These are phyloP conservation scores for Grigorovia yakushimaensis DNA, from an alignment of 805 yeast species.

Conservation along the genomic window DNA sequence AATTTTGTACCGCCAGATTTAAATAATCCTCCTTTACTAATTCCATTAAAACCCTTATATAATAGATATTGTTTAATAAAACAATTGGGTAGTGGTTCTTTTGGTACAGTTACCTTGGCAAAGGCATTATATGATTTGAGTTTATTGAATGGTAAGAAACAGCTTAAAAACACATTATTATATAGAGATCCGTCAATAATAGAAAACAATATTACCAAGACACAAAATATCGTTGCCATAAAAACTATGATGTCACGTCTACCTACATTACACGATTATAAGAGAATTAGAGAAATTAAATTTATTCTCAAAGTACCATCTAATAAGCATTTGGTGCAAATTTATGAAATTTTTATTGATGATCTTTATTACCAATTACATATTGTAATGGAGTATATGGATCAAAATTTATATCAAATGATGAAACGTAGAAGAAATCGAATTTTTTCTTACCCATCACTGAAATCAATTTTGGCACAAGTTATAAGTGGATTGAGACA, in stretches of 20 bases:
- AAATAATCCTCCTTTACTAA: conserved; percentile 30
- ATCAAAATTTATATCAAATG: conserved; percentile 68
- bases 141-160: neutral
- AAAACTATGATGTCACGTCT: conserved; percentile 62
- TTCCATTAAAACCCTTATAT: conserved; percentile 36
- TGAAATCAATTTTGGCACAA: conserved; percentile 63
- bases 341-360: conserved; percentile 75
- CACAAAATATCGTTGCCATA: conserved; percentile 54
- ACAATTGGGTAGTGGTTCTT: conserved; percentile 62
- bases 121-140: conserved; percentile 31
- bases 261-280: conserved; percentile 43
- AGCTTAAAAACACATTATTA: conserved; percentile 37
- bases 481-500: conserved; percentile 69
- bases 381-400: conserved; percentile 84
- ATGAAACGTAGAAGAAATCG: conserved; percentile 51
- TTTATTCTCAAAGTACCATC: conserved; percentile 60
- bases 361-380: conserved; percentile 47
- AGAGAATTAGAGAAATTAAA: conserved; percentile 53
- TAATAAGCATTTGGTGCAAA: conserved; percentile 62
- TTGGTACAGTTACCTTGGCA: conserved; percentile 63
- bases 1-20: conserved; percentile 29
- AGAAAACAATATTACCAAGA: conserved; percentile 28
- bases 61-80: conserved; percentile 41
- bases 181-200: conserved; percentile 24
- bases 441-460: conserved; percentile 45